Evolutionary conservation across 2,329 filamentous ascomycete genomes (phyloP).

Genomic region (Cladophialophora immunda): DNA sequence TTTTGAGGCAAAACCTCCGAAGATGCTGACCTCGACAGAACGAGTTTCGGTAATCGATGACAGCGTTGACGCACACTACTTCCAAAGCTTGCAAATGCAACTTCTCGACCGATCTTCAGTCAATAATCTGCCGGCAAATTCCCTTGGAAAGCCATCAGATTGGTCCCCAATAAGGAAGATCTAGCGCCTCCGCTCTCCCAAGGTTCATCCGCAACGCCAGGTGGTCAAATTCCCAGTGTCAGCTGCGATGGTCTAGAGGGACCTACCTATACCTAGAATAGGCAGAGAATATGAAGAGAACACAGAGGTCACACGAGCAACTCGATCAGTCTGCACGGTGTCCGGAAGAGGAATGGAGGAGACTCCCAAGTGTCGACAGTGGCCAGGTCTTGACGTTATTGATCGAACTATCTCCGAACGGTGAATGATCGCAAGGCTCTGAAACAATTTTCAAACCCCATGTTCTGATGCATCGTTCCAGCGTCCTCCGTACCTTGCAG

Average conservation of each 20-base stretch:
- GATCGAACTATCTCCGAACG: constrained; percentile 15
- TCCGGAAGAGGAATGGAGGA: background rate
- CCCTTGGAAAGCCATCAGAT: background rate
- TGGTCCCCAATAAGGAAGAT: background rate
- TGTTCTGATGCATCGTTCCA: background rate
- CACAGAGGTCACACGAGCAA: background rate
- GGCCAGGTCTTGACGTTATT: constrained; percentile 1
- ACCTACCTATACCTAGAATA: background rate
- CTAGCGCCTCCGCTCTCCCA: background rate
- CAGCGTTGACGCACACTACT: background rate
- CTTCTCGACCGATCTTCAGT: background rate
- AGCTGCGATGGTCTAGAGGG: background rate
- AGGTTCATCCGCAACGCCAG: background rate
- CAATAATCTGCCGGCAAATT: background rate
- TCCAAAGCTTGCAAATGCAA: background rate
- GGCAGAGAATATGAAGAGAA: background rate
- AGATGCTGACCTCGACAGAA: constrained; percentile 1
- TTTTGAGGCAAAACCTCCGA: constrained; percentile 8
- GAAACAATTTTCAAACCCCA: constrained; percentile 1
- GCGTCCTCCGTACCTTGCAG: constrained; percentile 3
- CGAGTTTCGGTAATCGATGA: background rate
- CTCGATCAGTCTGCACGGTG: background rate
- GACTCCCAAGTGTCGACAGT: background rate
- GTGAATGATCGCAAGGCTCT: background rate
- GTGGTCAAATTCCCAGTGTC: background rate